Evolutionary conservation across 345 rosid species (phyloP).

Genomic region (Euphorbia lathyris): DNA sequence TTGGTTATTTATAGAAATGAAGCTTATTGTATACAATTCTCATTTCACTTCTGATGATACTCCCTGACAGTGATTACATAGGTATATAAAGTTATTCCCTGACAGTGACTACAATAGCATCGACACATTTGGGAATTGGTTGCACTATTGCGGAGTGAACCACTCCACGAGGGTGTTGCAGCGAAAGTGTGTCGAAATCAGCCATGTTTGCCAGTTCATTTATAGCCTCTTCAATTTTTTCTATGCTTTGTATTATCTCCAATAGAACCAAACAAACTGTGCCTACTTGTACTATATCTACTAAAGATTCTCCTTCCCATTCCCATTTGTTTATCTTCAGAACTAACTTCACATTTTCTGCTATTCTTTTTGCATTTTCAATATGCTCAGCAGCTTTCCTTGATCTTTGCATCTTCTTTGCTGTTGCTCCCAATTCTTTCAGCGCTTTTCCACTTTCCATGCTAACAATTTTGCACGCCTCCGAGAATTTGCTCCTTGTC

Average conservation of each 20-base stretch:
- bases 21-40: no score
- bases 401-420: slow-evolving; percentile 44
- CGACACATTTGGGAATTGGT: background rate
- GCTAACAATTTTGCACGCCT: slow-evolving; percentile 43
- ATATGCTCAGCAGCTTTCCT: slow-evolving; percentile 33
- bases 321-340: slow-evolving; percentile 1
- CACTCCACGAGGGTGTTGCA: no score
- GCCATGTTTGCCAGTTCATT: slow-evolving; percentile 41
- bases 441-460: slow-evolving; percentile 45
- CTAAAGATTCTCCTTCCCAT: background rate
- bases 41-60: no score
- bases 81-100: no score
- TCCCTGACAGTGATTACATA: no score
- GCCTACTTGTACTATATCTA: slow-evolving; percentile 27
- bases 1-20: no score
- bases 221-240: slow-evolving; percentile 45
- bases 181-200: background rate
- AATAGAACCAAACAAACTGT: slow-evolving; percentile 45
- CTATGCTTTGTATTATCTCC: slow-evolving; percentile 42
- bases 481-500: slow-evolving; percentile 32
- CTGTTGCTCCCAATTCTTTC: slow-evolving; percentile 45
- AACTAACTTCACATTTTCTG: slow-evolving; percentile 30
- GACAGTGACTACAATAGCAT: background rate
- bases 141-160: background rate
- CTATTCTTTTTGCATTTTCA: slow-evolving; percentile 31